phyloP scores from a whole-genome alignment of 1,139 yeast genomes.

The Suhomyces wounanorum region DNA sequence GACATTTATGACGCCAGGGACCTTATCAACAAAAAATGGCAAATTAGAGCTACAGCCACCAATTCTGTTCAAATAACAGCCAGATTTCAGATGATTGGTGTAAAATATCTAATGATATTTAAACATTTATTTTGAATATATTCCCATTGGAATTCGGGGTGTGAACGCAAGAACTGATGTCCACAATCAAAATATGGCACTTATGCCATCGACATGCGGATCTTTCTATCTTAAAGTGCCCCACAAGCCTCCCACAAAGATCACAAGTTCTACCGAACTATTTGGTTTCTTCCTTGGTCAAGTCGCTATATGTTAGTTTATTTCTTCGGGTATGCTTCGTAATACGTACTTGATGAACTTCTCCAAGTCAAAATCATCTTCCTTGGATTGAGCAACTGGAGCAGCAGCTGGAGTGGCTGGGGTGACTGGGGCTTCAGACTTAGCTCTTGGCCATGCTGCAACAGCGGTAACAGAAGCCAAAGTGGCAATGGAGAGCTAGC shows the following conservation, averaged over 20 bases:
- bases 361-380: slow-evolving; percentile 64
- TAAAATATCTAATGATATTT: not conserved
- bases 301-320: slow-evolving; percentile 42
- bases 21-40: too few species aligned
- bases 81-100: not conserved
- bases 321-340: not conserved
- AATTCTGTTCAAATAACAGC: not conserved
- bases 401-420: slow-evolving; percentile 31
- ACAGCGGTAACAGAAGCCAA: slow-evolving; percentile 50
- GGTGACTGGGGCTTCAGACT: slow-evolving; percentile 32
- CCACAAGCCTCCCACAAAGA: not conserved
- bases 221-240: not conserved
- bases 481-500: slow-evolving; percentile 46
- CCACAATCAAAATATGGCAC: too few species aligned
- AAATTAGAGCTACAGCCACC: too few species aligned
- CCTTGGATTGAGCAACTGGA: slow-evolving; percentile 33
- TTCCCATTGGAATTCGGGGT: not conserved
- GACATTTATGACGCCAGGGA: too few species aligned
- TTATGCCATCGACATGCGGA: not conserved
- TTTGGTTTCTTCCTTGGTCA: slow-evolving; percentile 45
- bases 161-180: not conserved
- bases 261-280: slow-evolving; percentile 10
- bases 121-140: not conserved
- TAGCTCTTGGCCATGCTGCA: slow-evolving; percentile 44
- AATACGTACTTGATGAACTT: slow-evolving; percentile 56